Base-by-base conservation (phyloP, 2,329 filamentous ascomycete genomes). In the Fusarium sp. region DNA sequence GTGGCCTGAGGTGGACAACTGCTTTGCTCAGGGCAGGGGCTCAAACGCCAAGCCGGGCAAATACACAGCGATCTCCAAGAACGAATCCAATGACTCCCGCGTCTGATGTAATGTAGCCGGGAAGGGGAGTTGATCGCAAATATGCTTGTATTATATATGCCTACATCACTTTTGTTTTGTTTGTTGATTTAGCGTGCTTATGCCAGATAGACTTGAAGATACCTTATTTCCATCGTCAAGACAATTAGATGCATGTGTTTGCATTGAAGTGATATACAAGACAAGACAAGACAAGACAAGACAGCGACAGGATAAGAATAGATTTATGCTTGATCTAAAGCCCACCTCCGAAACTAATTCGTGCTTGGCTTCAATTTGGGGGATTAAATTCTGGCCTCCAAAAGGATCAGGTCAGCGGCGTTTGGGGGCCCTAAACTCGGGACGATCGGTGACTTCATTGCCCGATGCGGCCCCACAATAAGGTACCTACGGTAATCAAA, bases 1-100 rank as follows among this genome's bases (percentile, higher is more conserved):
- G n/a, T 74, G 72, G 72, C 53, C 60, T 9, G 60, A 57, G 21
- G 64, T 60, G 7, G 67, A 71, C 4, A 62, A 65, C n/a, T 62
- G 58, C 28, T 74, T 74, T 63, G 67, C 72, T 31, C 71, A 68
- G 26, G 71, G 71, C n/a, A 65, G 26, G 19, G 72, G 71, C n/a
- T 61, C 70, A 3, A 73, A 73, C 8, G 58, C 43, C 8, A 56
- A 46, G 44, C 62, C 54, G 24, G 34, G 34, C 36, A 67, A 65
- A 40, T 64, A 70, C 38, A 39, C 28, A 54, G 42, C 42, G 33
- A 31, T 70, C 28, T 34, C 42, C 10, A 70, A 70, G 60, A 24
- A 57, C 19, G 62, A 64, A 19, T 64, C 40, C 38, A 24, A 54
- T 7, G 58, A 45, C 14, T 43, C 21, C 17, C 28, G 21, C 26